Conservation (phyloP, 306 rosid genomes). For the Prinsepia uniflora region DNA sequence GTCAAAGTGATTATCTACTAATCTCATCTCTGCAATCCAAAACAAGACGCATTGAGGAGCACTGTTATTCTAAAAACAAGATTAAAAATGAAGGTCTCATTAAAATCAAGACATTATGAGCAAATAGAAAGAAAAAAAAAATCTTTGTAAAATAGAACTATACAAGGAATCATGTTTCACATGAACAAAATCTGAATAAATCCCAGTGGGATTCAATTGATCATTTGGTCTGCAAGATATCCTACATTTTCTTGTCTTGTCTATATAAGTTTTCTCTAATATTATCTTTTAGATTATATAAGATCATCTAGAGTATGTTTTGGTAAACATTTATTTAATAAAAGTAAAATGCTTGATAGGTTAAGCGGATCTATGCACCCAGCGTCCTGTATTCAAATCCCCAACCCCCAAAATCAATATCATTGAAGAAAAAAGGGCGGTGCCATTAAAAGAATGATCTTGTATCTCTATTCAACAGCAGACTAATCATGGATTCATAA, state of each 20-base stretch:
- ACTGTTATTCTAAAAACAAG: background rate
- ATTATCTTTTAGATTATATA: background rate
- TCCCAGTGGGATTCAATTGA: background rate
- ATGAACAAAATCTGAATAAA: background rate
- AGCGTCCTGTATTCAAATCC: too few species aligned
- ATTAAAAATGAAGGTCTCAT: background rate
- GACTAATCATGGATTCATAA: too few species aligned
- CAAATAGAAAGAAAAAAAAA: background rate
- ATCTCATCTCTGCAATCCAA: background rate
- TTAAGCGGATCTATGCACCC: too few species aligned
- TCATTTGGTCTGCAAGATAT: background rate
- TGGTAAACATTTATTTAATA: too few species aligned
- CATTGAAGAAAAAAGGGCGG: too few species aligned
- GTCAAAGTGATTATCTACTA: constrained; percentile 13
- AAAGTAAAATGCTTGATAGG: too few species aligned
- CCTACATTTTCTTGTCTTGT: background rate
- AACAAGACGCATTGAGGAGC: background rate
- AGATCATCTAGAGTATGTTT: background rate
- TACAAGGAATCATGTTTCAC: background rate
- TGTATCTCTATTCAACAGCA: too few species aligned
- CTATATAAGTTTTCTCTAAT: background rate
- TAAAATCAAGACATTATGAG: background rate
- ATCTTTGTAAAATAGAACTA: background rate
- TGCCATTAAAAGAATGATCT: too few species aligned
- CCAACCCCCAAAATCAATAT: too few species aligned